A percentile compares a stretch with the other conserved stretches of the same genome.
These are phyloP conservation scores for Hypoxylon rubiginosum DNA, from an alignment of 2,329 filamentous ascomycete species.

Conservation along the genomic window DNA sequence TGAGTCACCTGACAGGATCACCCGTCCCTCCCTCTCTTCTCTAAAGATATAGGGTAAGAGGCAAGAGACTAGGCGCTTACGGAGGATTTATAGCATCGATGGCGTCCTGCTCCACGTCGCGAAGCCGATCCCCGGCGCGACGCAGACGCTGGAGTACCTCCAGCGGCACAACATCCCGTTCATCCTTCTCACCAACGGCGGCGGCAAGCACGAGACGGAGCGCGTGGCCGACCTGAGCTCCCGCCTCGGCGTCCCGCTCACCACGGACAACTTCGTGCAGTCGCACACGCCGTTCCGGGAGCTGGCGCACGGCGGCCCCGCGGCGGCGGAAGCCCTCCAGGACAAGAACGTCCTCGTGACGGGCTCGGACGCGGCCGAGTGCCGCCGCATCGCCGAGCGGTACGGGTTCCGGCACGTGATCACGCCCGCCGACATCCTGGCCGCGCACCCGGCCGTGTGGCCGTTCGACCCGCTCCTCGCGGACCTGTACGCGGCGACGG, in stretches of 20 bases:
- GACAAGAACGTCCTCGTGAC: constrained; percentile 81
- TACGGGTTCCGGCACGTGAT: constrained; percentile 87
- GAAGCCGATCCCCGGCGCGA: constrained; percentile 82
- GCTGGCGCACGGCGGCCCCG: constrained; percentile 62
- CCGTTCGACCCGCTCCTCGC: constrained; percentile 81
- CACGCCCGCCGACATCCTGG: constrained; percentile 86
- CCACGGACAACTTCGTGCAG: constrained; percentile 82
- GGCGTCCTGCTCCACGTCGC: constrained; percentile 92
- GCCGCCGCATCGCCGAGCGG: constrained; percentile 79
- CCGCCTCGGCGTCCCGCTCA: constrained; percentile 74
- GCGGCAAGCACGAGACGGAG: constrained; percentile 83
- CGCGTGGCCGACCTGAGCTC: constrained; percentile 77
- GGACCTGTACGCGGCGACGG: constrained; percentile 70
- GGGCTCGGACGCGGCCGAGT: constrained; percentile 76
- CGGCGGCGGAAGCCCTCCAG: constrained; percentile 64
- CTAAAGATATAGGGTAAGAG: neutral
- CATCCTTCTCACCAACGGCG: constrained; percentile 95
- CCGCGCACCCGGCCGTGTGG: constrained; percentile 80
- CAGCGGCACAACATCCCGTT: constrained; percentile 84
- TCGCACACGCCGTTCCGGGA: constrained; percentile 91
- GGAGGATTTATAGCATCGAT: constrained; percentile 74
- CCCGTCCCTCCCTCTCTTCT: constrained; percentile 18
- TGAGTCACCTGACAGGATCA: constrained; percentile 42
- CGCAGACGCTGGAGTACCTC: constrained; percentile 79
- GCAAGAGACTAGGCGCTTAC: constrained; percentile 21